phyloP scores from a whole-genome alignment of 345 rosid species.

The Boechera divaricarpa region DNA sequence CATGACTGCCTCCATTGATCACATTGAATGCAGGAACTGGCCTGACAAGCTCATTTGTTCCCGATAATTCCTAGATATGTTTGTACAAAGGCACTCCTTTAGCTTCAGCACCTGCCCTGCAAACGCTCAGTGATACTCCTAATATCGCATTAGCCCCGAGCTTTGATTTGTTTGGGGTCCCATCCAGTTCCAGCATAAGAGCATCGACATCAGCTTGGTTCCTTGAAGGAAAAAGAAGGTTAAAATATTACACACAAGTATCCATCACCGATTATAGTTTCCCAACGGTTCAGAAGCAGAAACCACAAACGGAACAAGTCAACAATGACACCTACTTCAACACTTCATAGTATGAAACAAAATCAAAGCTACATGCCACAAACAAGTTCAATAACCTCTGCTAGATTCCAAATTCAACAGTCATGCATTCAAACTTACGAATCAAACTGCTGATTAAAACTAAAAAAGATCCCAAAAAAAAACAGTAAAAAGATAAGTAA shows the following conservation, averaged over 20 bases:
- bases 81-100: constrained; percentile 88
- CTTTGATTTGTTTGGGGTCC: constrained; percentile 86
- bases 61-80: constrained; percentile 88
- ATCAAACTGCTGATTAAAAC: neutral
- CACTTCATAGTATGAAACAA: neutral
- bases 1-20: constrained; percentile 97
- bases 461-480: no score
- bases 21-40: constrained; percentile 98
- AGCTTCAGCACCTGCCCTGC: constrained; percentile 97
- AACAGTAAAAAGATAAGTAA: no score
- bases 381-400: neutral
- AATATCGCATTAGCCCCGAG: constrained; percentile 93
- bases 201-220: constrained; percentile 91
- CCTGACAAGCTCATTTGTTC: constrained; percentile 94
- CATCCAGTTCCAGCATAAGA: constrained; percentile 87
- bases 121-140: constrained; percentile 89
- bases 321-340: neutral
- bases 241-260: neutral
- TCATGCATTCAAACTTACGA: neutral
- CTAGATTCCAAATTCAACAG: neutral
- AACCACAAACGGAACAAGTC: constrained; percentile 7
- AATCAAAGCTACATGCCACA: neutral
- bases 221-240: constrained; percentile 44
- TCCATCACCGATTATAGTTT: neutral
- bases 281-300: constrained; percentile 3